Percentiles rank a stretch among this genome's conserved stretches.
These are phyloP conservation scores for Leishmania aethiopica DNA, from an alignment of 208 protist species.

Conservation along the genomic window DNA sequence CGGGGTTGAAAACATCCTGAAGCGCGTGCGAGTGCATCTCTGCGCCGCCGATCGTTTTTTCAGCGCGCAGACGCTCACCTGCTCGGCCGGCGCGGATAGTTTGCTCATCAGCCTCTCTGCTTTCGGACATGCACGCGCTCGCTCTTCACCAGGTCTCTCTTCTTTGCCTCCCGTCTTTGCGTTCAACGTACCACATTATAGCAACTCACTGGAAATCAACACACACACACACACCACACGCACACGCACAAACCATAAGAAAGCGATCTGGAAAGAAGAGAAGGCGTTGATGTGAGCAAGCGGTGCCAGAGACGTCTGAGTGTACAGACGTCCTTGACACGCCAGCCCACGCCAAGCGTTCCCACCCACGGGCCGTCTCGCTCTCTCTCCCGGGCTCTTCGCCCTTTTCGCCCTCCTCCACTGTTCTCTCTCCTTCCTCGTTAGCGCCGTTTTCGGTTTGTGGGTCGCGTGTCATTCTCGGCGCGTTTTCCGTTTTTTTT, in stretches of 20 bases:
- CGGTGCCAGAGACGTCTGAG: too few species aligned
- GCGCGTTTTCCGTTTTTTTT: neutral
- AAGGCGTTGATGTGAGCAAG: neutral
- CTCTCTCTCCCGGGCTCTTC: too few species aligned
- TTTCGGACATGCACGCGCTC: neutral
- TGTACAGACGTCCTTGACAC: too few species aligned
- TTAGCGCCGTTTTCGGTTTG: too few species aligned
- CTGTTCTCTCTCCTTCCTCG: too few species aligned
- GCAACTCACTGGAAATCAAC: neutral
- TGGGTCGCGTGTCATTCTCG: too few species aligned
- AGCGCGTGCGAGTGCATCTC: neutral
- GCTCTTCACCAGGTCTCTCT: neutral
- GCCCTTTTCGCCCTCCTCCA: too few species aligned
- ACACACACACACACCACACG: neutral
- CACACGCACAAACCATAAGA: neutral
- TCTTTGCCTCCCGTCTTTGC: neutral
- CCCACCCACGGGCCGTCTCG: too few species aligned
- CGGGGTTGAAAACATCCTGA: neutral
- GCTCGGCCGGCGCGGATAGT: neutral
- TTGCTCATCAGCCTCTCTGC: neutral
- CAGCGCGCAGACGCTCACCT: neutral
- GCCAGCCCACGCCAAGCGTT: too few species aligned
- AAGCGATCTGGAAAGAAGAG: neutral
- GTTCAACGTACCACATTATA: neutral
- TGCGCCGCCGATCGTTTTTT: neutral